Conservation (phyloP, 345 rosid species). For the Clarkia xantiana region DNA sequence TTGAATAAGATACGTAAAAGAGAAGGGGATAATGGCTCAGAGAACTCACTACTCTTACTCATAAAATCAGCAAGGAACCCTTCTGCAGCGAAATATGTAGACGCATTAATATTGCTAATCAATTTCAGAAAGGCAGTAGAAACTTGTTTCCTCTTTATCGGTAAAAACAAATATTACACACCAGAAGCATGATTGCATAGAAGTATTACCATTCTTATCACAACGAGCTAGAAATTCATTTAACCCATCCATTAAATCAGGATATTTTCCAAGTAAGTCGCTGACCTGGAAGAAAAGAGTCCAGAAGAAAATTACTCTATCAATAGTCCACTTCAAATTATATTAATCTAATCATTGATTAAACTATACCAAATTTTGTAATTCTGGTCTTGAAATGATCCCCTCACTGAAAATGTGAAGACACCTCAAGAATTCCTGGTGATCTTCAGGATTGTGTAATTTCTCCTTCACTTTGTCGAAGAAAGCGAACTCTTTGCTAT, state of each 20-base stretch:
- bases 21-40: slow-evolving; percentile 5
- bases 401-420: slow-evolving; percentile 77
- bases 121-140: neutral
- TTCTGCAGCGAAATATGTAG: slow-evolving; percentile 35
- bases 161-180: too few species aligned
- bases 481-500: slow-evolving; percentile 62
- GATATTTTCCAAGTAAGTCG: slow-evolving; percentile 53
- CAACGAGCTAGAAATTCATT: slow-evolving; percentile 69
- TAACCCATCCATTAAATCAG: slow-evolving; percentile 82
- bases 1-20: neutral
- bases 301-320: too few species aligned
- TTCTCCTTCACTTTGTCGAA: slow-evolving; percentile 76
- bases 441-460: slow-evolving; percentile 36
- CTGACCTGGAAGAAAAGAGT: slow-evolving; percentile 4
- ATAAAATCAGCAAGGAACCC: slow-evolving; percentile 75
- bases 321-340: too few species aligned
- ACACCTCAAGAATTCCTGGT: slow-evolving; percentile 73
- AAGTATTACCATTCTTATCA: slow-evolving; percentile 62
- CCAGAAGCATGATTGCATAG: slow-evolving; percentile 6
- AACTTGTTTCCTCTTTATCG: too few species aligned
- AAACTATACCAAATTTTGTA: slow-evolving; percentile 62
- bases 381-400: slow-evolving; percentile 60
- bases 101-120: neutral
- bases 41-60: slow-evolving; percentile 58
- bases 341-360: too few species aligned